Evolutionary conservation across 2,329 filamentous ascomycete genomes (phyloP), one percentile per base, ranked within the genome.

Genomic region (Aspergillus eucalypticola): DNA sequence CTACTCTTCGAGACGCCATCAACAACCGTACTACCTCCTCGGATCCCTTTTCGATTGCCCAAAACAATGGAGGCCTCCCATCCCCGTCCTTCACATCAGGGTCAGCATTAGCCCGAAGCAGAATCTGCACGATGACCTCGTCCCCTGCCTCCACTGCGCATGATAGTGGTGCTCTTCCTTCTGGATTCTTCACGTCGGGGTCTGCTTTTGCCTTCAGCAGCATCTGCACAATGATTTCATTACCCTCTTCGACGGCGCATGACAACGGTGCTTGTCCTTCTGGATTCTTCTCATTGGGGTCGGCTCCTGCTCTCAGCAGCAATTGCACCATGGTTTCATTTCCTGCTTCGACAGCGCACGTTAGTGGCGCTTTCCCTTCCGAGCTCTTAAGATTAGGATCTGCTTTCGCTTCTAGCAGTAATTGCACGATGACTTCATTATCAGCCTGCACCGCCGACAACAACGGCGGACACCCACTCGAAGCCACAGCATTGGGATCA

Each of bases 1-100:
- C 56, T 15, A 67, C 57, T 39, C 57, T 64, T 17, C 59, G 58
- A n/a, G 62, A 66, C n/a, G 58, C 62, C 8, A 74, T 53, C 21
- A 75, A 64, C 50, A 71, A 56, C 25, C 61, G 62, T 4, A 71
- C 66, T 10, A 73, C 63, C 35, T 64, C 66, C 44, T 62, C 60
- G 23, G 67, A 65, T 6, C 66, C 66, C 15, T 68, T 63, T 13
- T 64, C 59, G 10, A 63, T 64, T 2, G 64, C 66, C 60, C 61
- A 66, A 7, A 60, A 23, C 19, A 69, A 56, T 23, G 68, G 59
- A 10, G 68, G 39, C 53, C 53, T 44, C 13, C 53, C 39, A 10
- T 55, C 53, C n/a, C 39, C 25, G 29, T 55, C 53, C 39, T 32
- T 46, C 23, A 55, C 39, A 38, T 62, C 58, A 10, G 60, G 60